phyloP scores from a whole-genome alignment of 257 asterid genomes.

The Perilla frutescens region DNA sequence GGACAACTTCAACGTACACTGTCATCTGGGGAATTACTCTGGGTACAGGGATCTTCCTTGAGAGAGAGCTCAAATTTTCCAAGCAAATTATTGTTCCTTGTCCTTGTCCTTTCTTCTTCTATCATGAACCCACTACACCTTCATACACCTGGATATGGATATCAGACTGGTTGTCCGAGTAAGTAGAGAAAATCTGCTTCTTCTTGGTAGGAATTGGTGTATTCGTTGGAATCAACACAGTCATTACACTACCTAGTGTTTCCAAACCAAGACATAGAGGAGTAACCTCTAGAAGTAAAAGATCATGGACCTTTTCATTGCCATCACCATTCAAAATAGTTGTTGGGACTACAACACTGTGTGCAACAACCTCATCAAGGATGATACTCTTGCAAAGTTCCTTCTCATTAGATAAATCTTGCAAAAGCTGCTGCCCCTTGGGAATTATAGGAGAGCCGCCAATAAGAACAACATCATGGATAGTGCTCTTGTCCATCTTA shows the following conservation, averaged over 20 bases:
- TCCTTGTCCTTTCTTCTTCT: slow-evolving; percentile 51
- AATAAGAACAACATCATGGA: slow-evolving; percentile 70
- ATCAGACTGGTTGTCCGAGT: slow-evolving; percentile 64
- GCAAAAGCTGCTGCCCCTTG: slow-evolving; percentile 55
- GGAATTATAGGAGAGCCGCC: slow-evolving; percentile 56
- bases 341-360: slow-evolving; percentile 69
- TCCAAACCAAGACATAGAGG: slow-evolving; percentile 66
- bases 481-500: slow-evolving; percentile 80
- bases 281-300: slow-evolving; percentile 61
- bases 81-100: slow-evolving; percentile 61
- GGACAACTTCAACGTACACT: slow-evolving; percentile 47
- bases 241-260: slow-evolving; percentile 71
- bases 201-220: slow-evolving; percentile 67
- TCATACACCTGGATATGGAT: slow-evolving; percentile 65
- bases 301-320: slow-evolving; percentile 71
- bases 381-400: slow-evolving; percentile 73
- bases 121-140: slow-evolving; percentile 27
- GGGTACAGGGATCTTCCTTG: slow-evolving; percentile 67
- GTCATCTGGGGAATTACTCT: slow-evolving; percentile 65
- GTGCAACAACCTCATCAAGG: slow-evolving; percentile 78
- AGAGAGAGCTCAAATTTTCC: slow-evolving; percentile 56
- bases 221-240: slow-evolving; percentile 58
- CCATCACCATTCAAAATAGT: slow-evolving; percentile 74
- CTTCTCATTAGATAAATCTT: slow-evolving; percentile 66
- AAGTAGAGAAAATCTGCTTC: slow-evolving; percentile 66